Percentiles rank a stretch among this genome's conserved stretches.
phyloP scores from a whole-genome alignment of 2,329 filamentous ascomycete species.

The Monosporascus sp. region DNA sequence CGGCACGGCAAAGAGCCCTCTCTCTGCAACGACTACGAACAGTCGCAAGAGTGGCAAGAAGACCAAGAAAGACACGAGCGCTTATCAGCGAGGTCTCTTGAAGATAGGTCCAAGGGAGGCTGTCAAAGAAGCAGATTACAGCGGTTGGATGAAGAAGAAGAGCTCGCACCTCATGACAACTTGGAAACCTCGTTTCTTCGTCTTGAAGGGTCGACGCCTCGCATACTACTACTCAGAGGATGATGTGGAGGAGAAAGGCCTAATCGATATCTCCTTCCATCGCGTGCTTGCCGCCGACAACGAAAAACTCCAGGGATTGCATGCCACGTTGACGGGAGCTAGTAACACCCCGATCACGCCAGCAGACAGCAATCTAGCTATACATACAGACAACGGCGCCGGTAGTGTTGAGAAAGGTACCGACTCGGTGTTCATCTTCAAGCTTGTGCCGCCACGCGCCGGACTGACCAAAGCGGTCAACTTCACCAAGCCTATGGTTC shows the following conservation, averaged over 20 bases:
- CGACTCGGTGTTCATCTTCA: conserved; percentile 92
- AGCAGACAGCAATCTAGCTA: conserved; percentile 40
- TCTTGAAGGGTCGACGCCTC: conserved; percentile 82
- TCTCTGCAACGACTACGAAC: conserved; percentile 40
- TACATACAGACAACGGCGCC: conserved; percentile 39
- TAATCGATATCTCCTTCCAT: conserved; percentile 97
- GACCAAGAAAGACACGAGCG: conserved; percentile 95
- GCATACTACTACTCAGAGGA: conserved; percentile 96
- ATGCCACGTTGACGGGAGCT: conserved; percentile 88
- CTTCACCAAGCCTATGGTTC: conserved; percentile 94
- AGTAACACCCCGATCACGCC: conserved; percentile 59
- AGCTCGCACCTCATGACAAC: conserved; percentile 94
- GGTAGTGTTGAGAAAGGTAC: conserved; percentile 40
- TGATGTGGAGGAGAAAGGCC: conserved; percentile 85
- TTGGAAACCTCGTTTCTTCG: conserved; percentile 95
- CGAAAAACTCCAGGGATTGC: conserved; percentile 82
- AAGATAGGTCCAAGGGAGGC: conserved; percentile 79
- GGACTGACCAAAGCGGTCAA: conserved; percentile 87
- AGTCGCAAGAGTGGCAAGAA: conserved; percentile 47
- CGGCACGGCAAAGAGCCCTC: conserved; percentile 55
- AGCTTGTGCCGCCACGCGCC: conserved; percentile 83
- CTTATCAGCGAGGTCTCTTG: conserved; percentile 80
- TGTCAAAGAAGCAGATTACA: conserved; percentile 83
- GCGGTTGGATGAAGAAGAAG: conserved; percentile 99
- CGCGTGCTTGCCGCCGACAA: conserved; percentile 92